Evolutionary conservation across 1,284 basidiomycete species (phyloP), one percentile per base, ranked within the genome.

Genomic region (Microbotryomycetes sp.): DNA sequence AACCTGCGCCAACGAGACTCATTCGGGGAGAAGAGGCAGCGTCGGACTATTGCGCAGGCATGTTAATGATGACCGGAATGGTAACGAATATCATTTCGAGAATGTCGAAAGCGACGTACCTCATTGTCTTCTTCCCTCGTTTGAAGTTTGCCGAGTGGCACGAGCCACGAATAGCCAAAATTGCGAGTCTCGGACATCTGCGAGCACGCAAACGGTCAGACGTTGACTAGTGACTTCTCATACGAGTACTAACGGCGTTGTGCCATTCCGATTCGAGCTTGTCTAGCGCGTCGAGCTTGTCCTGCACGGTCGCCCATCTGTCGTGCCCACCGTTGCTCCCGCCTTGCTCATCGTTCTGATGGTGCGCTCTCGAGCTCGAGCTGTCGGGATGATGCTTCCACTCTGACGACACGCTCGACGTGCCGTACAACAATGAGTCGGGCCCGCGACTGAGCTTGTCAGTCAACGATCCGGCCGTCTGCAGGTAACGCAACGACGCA

Each of bases 51-150:
- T n/a, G 6, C 21, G 51, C 5, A 31, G 46, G 45, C 5, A 2
- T n/a, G 26, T 21, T 11, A 6, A 41, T 41, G 35, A 46, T 23
- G 45, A 45, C 7, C 11, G 18, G 48, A 18, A n/a, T 41, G 23
- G 28, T 27, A 21, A 15, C 21, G 24, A 23, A 28, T 18, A 11
- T 27, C 23, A 16, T 23, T 28, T 4, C 26, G 0, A 21, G n/a
- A 13, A 27, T 28, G 11, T 15, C 21, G 41, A 23, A 35, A 45
- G 4, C 26, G 16, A 24, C 61, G 29, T 26, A 65, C 66, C 45
- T 59, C 63, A 4, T 45, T 58, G 5, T 67, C 66, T 16, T 67
- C 66, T 23, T 67, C 66, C 47, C 64, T 60, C 3, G 66, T 67
- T 51, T 56, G 52, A 21, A 60, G 63, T 4, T 60, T 45, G 3